Evolutionary conservation across 164 flowering plant genomes (phyloP), one percentile per base, ranked within the genome.

Genomic region (Stephania japonica): DNA sequence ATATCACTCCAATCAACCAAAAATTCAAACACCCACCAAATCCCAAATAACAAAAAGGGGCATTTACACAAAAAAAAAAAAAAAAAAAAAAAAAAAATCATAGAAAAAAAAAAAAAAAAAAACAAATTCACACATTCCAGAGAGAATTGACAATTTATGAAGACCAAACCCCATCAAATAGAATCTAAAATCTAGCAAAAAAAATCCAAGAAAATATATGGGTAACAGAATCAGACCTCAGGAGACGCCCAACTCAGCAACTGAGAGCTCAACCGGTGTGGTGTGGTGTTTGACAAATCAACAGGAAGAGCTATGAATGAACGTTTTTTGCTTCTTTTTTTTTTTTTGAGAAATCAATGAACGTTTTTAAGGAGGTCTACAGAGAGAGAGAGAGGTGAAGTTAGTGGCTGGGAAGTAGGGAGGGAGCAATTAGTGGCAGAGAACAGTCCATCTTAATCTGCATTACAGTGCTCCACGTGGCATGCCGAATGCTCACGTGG

Each of bases 361-460:
- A 1, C 3, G 38, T 32, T 32, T 32, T 32, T 0, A 32, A 32
- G 38, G 38, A 32, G 38, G 38, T 32, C 38, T 0, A 21, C 0
- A 62, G 65, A 62, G 26, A 62, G 26, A 63, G 66, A 63, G 27
- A 24, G 66, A 63, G 38, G 5, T 25, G 23, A 27, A 21, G 27
- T 63, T 63, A 7, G 27, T 63, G 66, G 66, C 66, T 63, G 38
- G 25, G 32, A 63, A 63, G 4, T 23, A 8, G 9, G 6, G 25
- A 63, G 66, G 25, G 26, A n/a, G 3, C 38, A n/a, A 23, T 63
- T 63, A 24, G 66, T 63, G 66, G 66, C 25, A 24, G 50, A 68
- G 49, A 68, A 50, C 26, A 1, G 13, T 68, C 70, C 70, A 68
- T 68, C 70, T 68, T 7, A 41, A 42, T 68, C 50, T 42, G 25